Conservation (phyloP, 768 basidiomycete genomes). For the Erythrobasidium yunnanense region DNA sequence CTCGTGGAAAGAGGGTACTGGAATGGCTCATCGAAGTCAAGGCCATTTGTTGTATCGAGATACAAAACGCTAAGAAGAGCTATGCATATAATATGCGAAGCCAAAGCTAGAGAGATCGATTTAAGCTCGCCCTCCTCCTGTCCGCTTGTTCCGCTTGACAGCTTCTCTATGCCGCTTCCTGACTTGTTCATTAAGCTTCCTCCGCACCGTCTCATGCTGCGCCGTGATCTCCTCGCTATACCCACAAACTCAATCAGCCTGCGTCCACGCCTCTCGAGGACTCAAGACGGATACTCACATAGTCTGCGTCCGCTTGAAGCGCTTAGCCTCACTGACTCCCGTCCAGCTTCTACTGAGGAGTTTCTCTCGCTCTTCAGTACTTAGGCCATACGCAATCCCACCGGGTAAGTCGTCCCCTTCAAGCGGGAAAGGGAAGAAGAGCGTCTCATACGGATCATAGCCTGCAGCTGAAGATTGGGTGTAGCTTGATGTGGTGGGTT, state of each 20-base stretch:
- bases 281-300: neutral
- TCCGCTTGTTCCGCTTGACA: conserved; percentile 3
- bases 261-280: neutral
- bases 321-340: conserved; percentile 49
- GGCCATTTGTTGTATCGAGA: no score
- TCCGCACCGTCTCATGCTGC: conserved; percentile 61
- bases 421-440: conserved; percentile 30
- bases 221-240: conserved; percentile 51
- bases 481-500: neutral
- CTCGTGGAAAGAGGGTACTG: no score
- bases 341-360: conserved; percentile 25
- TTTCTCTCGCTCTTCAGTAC: conserved; percentile 1
- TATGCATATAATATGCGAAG: no score
- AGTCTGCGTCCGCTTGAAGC: conserved; percentile 43
- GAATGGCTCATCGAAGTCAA: no score
- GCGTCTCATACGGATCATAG: conserved; percentile 4
- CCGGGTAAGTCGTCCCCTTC: conserved; percentile 14
- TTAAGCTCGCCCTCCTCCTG: conserved; percentile 4
- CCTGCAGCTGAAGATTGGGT: no score
- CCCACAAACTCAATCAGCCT: conserved; percentile 24
- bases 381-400: neutral
- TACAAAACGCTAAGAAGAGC: no score
- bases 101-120: no score
- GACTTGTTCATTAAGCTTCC: conserved; percentile 62
- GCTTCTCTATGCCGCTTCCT: conserved; percentile 67